Conservation (phyloP, 1,284 basidiomycete species). For the Crepidotus sp. region DNA sequence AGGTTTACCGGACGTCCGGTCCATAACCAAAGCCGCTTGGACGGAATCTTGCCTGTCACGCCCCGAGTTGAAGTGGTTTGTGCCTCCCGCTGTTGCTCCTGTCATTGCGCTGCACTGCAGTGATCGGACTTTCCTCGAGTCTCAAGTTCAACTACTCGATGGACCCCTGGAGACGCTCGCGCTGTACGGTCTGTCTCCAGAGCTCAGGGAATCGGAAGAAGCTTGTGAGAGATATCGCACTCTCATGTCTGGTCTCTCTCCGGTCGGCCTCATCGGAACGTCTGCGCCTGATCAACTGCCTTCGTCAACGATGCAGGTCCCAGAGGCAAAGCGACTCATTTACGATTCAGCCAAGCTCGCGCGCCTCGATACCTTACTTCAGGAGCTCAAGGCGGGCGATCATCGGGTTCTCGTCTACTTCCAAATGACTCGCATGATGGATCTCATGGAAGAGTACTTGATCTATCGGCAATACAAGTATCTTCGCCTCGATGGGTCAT, state of each 20-base stretch:
- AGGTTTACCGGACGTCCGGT: slow-evolving; percentile 46
- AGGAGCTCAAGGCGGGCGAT: slow-evolving; percentile 88
- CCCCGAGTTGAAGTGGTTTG: slow-evolving; percentile 71
- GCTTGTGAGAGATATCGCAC: slow-evolving; percentile 44
- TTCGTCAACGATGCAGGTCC: slow-evolving; percentile 82
- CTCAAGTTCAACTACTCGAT: slow-evolving; percentile 52
- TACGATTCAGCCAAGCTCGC: slow-evolving; percentile 97
- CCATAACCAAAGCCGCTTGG: slow-evolving; percentile 61
- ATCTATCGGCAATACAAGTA: slow-evolving; percentile 99
- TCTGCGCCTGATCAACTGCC: slow-evolving; percentile 77
- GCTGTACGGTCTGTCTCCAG: slow-evolving; percentile 79
- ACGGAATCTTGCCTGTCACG: slow-evolving; percentile 73
- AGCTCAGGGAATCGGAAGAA: slow-evolving; percentile 53
- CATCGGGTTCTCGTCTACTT: slow-evolving; percentile 97
- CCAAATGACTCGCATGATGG: slow-evolving; percentile 99
- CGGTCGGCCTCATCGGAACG: slow-evolving; percentile 59
- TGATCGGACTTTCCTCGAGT: slow-evolving; percentile 75
- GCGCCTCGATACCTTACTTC: slow-evolving; percentile 79
- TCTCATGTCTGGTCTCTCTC: slow-evolving; percentile 54
- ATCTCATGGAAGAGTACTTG: slow-evolving; percentile 98
- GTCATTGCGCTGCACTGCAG: slow-evolving; percentile 68
- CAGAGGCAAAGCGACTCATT: slow-evolving; percentile 91
- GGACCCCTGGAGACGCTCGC: slow-evolving; percentile 66
- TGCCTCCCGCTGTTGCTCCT: slow-evolving; percentile 80
- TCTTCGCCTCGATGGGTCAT: slow-evolving; percentile 89